Evolutionary conservation across 257 asterid genomes (phyloP), one percentile per base, ranked within the genome.

Genomic region (Ophiorrhiza pumila): DNA sequence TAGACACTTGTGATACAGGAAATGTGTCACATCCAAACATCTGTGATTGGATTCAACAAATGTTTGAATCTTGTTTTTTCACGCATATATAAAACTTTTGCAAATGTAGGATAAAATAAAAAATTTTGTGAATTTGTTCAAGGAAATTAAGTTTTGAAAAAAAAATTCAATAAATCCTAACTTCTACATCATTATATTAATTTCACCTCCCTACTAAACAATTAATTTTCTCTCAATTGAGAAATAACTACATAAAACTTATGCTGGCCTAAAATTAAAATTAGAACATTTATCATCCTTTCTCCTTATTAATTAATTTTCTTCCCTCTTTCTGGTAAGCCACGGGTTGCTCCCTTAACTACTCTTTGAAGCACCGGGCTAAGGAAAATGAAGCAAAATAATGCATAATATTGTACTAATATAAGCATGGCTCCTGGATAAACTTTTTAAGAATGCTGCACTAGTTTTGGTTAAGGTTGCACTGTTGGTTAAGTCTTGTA

Each of bases 401-500:
- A 47, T 17, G 53, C 53, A 47, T 8, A 13, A 5, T 12, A n/a
- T n/a, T n/a, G n/a, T 47, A 2, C 53, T 0, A 18, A 4, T 4
- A 50, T 50, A 50, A 50, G 18, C 4, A 4, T 22, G 25, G 57
- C 2, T 50, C 25, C 57, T 50, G 20, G 60, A 53, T 22, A 53
- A 10, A 31, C 14, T 53, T 53, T 53, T 39, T 3, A 20, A 20
- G 27, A 20, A 39, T 10, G 68, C 4, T 9, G 50, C 29, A 1
- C 32, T n/a, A n/a, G 2, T 2, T 63, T 78, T 84, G 68, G 85
- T 80, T 52, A 89, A 71, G 47, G 87, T 47, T 10, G 69, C 68
- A 25, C 39, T 71, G 69, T 78, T 84, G 4, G 93, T 71, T 12
- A 87, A 55, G 74, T 89, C 96, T 37, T 41, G 63, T 13, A 89